These are phyloP conservation scores for Acorus gramineus DNA, from an alignment of 106 monocot genomes.

Conservation along the genomic window DNA sequence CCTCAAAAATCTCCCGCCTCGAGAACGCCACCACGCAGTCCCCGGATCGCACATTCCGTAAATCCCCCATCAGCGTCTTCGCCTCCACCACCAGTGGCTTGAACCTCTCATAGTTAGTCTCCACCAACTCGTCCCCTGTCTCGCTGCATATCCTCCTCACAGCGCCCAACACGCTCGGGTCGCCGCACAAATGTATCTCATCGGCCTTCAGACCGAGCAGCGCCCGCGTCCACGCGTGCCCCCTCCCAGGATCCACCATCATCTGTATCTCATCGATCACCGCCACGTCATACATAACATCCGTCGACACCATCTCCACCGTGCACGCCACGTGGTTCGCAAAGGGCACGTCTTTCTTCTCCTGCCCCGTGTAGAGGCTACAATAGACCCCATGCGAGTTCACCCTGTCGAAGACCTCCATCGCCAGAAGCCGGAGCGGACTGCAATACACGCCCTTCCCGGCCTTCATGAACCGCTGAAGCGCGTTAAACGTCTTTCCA, in stretches of 20 bases:
- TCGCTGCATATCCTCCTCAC: constrained; percentile 65
- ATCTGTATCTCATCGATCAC: constrained; percentile 96
- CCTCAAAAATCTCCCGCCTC: constrained; percentile 92
- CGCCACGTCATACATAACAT: constrained; percentile 74
- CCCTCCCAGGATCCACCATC: constrained; percentile 69
- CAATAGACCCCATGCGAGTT: constrained; percentile 85
- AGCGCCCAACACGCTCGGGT: constrained; percentile 73
- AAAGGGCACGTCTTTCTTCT: constrained; percentile 75
- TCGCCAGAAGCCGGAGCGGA: constrained; percentile 82
- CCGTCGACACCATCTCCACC: constrained; percentile 80
- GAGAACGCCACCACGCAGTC: constrained; percentile 97
- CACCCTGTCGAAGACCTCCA: constrained; percentile 97
- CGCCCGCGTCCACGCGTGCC: constrained; percentile 86
- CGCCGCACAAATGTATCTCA: constrained; percentile 94
- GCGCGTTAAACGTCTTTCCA: constrained; percentile 92
- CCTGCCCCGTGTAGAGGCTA: constrained; percentile 82
- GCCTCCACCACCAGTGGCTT: constrained; percentile 95
- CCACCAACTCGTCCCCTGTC: constrained; percentile 75
- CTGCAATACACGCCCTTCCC: constrained; percentile 74
- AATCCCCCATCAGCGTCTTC: constrained; percentile 63
- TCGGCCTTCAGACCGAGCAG: constrained; percentile 90
- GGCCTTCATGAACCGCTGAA: constrained; percentile 71
- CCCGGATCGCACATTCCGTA: constrained; percentile 70
- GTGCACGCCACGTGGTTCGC: constrained; percentile 82
- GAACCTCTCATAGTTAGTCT: constrained; percentile 66